phyloP scores from a whole-genome alignment of 2,329 filamentous ascomycete genomes.

The Cryphonectria radicalis region DNA sequence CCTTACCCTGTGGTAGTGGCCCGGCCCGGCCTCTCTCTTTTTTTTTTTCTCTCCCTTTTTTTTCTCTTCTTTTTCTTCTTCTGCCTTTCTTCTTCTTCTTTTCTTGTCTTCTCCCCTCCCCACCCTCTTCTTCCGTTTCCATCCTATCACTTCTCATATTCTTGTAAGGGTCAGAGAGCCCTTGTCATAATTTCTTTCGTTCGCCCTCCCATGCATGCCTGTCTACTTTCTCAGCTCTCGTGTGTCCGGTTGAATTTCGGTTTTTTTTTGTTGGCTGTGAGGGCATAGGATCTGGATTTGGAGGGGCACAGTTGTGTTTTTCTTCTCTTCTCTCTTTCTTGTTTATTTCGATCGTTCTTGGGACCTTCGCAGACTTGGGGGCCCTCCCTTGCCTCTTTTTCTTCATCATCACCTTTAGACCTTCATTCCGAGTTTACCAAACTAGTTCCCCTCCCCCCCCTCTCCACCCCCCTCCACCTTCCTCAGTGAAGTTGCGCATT shows the following conservation, averaged over 20 bases:
- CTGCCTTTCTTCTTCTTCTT: background rate
- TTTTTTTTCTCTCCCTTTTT: background rate
- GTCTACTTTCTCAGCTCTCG: background rate
- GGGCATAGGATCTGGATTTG: background rate
- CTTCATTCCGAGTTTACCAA: background rate
- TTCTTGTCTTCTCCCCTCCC: background rate
- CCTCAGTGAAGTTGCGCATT: background rate
- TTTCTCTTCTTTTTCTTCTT: background rate
- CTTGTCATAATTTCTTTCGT: background rate
- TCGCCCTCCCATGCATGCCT: background rate
- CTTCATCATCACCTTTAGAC: background rate
- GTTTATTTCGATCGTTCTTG: background rate
- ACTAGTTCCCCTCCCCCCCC: too few species aligned
- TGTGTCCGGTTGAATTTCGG: conserved; percentile 3
- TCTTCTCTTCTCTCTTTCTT: background rate
- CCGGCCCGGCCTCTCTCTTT: background rate
- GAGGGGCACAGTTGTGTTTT: background rate
- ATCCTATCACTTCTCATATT: conserved; percentile 1
- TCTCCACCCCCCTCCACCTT: background rate
- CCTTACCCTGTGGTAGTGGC: background rate
- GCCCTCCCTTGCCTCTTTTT: background rate
- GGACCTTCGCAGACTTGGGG: background rate
- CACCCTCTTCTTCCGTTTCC: background rate
- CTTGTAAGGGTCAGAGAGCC: background rate
- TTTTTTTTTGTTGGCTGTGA: background rate